Evolutionary conservation across 169 alveolate genomes (phyloP).

Genomic region (Theileria orientalis): DNA sequence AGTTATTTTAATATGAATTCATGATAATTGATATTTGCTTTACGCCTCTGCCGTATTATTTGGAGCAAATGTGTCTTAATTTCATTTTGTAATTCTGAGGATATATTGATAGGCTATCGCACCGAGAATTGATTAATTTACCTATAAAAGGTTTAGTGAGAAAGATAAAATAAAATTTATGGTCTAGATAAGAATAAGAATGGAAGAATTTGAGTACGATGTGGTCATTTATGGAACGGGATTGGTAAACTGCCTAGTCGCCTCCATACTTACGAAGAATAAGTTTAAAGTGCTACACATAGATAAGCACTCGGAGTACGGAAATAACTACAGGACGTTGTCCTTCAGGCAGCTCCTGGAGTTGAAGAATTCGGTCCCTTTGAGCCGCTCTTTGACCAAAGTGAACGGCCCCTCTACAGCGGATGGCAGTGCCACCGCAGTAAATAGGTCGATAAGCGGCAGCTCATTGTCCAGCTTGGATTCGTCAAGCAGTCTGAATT

Average conservation of each 20-base stretch:
- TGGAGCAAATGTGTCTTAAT: too few relatives aligned
- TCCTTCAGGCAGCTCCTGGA: slow-evolving; percentile 20
- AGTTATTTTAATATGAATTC: not conserved
- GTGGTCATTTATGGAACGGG: slow-evolving; percentile 63
- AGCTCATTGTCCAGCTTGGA: not conserved
- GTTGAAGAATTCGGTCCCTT: slow-evolving; percentile 4
- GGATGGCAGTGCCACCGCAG: not conserved
- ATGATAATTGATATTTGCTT: not conserved
- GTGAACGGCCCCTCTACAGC: too few relatives aligned
- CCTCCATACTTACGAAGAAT: slow-evolving; percentile 30
- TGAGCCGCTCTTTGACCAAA: too few relatives aligned
- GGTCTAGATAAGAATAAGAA: not conserved
- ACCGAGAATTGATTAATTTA: too few relatives aligned
- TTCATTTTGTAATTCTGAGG: too few relatives aligned
- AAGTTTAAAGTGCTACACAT: slow-evolving; percentile 42
- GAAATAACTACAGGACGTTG: slow-evolving; percentile 33
- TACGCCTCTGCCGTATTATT: too few relatives aligned
- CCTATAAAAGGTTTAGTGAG: too few relatives aligned
- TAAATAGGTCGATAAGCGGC: not conserved
- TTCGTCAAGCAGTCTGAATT: not conserved
- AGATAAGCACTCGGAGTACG: slow-evolving; percentile 32
- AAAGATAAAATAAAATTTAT: too few relatives aligned
- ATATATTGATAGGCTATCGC: too few relatives aligned
- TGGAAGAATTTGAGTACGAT: slow-evolving; percentile 44
- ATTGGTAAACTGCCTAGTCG: slow-evolving; percentile 23